Evolutionary conservation across 371 early-diverging fungal species (phyloP).

Genomic region (Mucor irregularis): DNA sequence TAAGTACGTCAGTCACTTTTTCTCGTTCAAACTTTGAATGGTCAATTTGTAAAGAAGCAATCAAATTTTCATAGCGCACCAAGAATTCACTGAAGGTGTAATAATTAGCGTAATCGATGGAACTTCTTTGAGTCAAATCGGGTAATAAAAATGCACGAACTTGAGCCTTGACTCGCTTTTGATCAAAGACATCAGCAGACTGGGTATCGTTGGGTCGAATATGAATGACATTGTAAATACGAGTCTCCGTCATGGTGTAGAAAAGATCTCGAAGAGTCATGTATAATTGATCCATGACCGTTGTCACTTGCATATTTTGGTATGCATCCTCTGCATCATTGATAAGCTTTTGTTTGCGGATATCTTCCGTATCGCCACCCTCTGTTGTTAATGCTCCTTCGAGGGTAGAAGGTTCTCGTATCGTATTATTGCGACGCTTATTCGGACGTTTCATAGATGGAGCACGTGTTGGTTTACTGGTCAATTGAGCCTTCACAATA

Average conservation of each 20-base stretch:
- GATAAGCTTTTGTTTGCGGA: constrained; percentile 34
- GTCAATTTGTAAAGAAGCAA: constrained; percentile 41
- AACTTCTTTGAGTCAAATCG: constrained; percentile 56
- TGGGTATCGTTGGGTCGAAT: constrained; percentile 77
- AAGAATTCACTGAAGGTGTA: constrained; percentile 68
- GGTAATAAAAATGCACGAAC: constrained; percentile 64
- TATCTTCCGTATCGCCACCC: constrained; percentile 25
- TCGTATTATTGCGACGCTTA: constrained; percentile 29
- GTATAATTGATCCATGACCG: constrained; percentile 69
- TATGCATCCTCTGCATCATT: constrained; percentile 53
- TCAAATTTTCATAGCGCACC: constrained; percentile 55
- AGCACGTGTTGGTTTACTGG: constrained; percentile 64
- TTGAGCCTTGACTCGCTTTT: constrained; percentile 64
- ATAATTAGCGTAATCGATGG: constrained; percentile 61
- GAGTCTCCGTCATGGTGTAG: constrained; percentile 73
- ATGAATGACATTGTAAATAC: constrained; percentile 86
- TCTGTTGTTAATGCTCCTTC: constrained; percentile 20
- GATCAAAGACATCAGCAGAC: constrained; percentile 55
- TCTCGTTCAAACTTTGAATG: constrained; percentile 31
- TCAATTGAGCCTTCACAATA: constrained; percentile 39
- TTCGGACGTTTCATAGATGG: constrained; percentile 61
- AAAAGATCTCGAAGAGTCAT: constrained; percentile 69
- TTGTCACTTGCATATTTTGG: constrained; percentile 56
- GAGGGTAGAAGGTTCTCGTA: constrained; percentile 5
- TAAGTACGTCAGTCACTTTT: constrained; percentile 40